Evolutionary conservation across 2,329 filamentous ascomycete genomes (phyloP).

Genomic region (Clonostachys chloroleuca): DNA sequence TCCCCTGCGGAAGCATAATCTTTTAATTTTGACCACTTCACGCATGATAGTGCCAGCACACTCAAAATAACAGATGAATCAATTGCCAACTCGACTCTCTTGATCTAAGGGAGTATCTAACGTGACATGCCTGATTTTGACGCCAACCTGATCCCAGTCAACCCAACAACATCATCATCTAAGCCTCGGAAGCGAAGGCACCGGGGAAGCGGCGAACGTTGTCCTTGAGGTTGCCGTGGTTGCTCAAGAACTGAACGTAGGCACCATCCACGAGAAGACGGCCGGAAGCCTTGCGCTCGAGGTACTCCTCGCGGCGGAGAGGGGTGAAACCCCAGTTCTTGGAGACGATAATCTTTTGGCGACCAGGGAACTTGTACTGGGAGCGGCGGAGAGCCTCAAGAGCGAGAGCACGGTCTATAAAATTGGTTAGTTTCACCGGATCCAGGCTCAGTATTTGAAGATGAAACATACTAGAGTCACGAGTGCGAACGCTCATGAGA

Average conservation of each 20-base stretch:
- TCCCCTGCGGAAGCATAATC: too few species aligned
- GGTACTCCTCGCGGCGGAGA: conserved; percentile 95
- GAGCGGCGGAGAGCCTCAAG: conserved; percentile 98
- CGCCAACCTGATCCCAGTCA: conserved; percentile 30
- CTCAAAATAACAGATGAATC: conserved; percentile 1
- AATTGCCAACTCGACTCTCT: neutral
- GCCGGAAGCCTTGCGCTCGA: conserved; percentile 90
- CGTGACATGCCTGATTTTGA: conserved; percentile 20
- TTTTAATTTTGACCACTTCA: too few species aligned
- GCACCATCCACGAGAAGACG: conserved; percentile 96
- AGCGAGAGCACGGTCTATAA: conserved; percentile 76
- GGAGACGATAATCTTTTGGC: conserved; percentile 99
- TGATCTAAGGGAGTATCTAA: neutral
- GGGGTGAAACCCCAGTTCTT: conserved; percentile 99
- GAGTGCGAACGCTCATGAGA: conserved; percentile 93
- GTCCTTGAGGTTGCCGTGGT: conserved; percentile 78
- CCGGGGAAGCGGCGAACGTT: conserved; percentile 96
- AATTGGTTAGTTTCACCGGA: conserved; percentile 4
- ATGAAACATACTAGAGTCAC: conserved; percentile 73
- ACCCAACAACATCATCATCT: conserved; percentile 19
- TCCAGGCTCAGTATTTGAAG: neutral
- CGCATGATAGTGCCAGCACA: too few species aligned
- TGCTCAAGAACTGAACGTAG: conserved; percentile 98
- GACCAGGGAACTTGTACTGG: conserved; percentile 99
- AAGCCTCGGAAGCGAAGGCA: conserved; percentile 67